Percentiles rank a stretch among this genome's conserved stretches.
Conservation (phyloP, 345 rosid species). For the Salix dunnii region DNA sequence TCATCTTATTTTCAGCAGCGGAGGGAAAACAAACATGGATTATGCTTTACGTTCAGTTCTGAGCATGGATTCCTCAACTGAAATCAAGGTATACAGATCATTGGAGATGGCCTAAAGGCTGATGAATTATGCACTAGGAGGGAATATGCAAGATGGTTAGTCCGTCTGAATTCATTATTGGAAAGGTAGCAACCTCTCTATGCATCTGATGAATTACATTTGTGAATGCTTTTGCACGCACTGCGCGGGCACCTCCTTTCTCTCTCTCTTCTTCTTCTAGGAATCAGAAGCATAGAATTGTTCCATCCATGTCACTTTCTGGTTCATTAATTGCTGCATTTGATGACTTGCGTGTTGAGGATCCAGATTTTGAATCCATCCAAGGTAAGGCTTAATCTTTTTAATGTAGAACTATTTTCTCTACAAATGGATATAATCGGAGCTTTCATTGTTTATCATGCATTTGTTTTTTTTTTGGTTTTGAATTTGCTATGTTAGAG, state of each 20-base stretch:
- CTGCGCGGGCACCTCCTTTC: constrained; percentile 10
- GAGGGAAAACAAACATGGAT: too few relatives aligned
- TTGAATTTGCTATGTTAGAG: not conserved
- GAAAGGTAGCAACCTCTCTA: constrained; percentile 57
- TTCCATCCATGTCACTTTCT: constrained; percentile 54
- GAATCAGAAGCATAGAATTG: constrained; percentile 65
- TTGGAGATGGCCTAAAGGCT: too few relatives aligned
- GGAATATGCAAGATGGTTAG: too few relatives aligned
- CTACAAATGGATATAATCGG: not conserved
- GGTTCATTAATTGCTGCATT: constrained; percentile 62
- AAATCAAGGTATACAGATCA: too few relatives aligned
- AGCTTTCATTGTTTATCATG: not conserved
- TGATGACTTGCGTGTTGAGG: constrained; percentile 58
- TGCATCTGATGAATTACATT: not conserved
- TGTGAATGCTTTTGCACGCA: constrained; percentile 14
- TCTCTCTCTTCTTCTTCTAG: constrained; percentile 34
- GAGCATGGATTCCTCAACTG: too few relatives aligned
- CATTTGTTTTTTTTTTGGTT: not conserved
- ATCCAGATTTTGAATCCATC: constrained; percentile 61
- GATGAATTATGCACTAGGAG: too few relatives aligned
- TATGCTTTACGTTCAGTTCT: too few relatives aligned
- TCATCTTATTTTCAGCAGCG: not conserved
- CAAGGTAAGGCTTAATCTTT: constrained; percentile 44
- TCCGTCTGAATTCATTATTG: constrained; percentile 49
- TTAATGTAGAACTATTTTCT: not conserved